Percentiles rank a stretch among this genome's conserved stretches.
Conservation (phyloP, 2,329 filamentous ascomycete genomes). For the Dothideomycetes sp. region DNA sequence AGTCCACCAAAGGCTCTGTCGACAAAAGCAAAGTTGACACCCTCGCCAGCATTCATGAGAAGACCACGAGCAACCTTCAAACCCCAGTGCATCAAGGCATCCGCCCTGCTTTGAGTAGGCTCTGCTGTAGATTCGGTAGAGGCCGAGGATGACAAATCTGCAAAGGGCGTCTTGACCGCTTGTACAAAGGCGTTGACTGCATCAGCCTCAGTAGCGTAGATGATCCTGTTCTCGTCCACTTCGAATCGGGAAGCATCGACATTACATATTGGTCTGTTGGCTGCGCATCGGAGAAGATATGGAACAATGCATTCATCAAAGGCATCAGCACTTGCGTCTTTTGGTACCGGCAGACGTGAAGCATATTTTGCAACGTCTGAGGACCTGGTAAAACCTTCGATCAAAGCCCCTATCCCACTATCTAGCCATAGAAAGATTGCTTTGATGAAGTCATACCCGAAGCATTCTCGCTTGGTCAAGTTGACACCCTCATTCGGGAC, state of each 20-base stretch:
- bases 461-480: constrained; percentile 38
- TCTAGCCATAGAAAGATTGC: constrained; percentile 55
- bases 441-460: constrained; percentile 57
- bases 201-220: constrained; percentile 45
- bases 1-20: constrained; percentile 54
- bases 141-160: constrained; percentile 37
- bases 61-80: constrained; percentile 51
- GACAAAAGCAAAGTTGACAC: constrained; percentile 48
- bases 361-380: constrained; percentile 27
- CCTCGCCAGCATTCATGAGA: constrained; percentile 47
- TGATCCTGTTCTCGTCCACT: constrained; percentile 41
- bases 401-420: constrained; percentile 45
- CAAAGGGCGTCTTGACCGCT: constrained; percentile 45
- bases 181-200: constrained; percentile 50
- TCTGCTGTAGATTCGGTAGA: constrained; percentile 16
- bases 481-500: constrained; percentile 30
- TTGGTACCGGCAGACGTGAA: constrained; percentile 39
- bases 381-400: constrained; percentile 48
- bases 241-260: constrained; percentile 52
- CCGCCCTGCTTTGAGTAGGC: constrained; percentile 32
- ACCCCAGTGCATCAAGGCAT: constrained; percentile 47
- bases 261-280: constrained; percentile 43
- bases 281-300: constrained; percentile 47
- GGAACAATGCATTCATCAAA: constrained; percentile 51
- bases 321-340: constrained; percentile 40